phyloP scores from a whole-genome alignment of 176 grass and related monocot species.

The Carex parvula region DNA sequence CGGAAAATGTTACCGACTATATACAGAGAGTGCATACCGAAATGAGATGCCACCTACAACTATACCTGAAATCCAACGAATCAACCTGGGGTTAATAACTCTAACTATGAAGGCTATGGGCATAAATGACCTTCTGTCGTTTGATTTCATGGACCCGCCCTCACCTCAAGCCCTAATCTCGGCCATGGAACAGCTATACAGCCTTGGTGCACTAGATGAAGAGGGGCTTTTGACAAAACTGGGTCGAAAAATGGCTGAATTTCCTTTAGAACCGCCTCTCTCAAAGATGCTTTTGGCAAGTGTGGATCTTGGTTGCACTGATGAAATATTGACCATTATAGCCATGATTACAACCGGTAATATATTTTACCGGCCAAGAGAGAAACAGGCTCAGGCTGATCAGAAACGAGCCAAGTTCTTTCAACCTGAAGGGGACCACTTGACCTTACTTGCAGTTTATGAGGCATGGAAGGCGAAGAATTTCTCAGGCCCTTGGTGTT shows the following conservation, averaged over 20 bases:
- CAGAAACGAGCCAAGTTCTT: slow-evolving; percentile 87
- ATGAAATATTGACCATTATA: slow-evolving; percentile 93
- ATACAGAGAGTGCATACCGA: slow-evolving; percentile 90
- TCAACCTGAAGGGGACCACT: slow-evolving; percentile 90
- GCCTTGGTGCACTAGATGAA: slow-evolving; percentile 85
- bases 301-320: slow-evolving; percentile 84
- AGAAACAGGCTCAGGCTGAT: slow-evolving; percentile 93
- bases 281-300: slow-evolving; percentile 94
- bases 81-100: slow-evolving; percentile 69
- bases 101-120: slow-evolving; percentile 97
- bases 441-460: slow-evolving; percentile 89
- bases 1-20: slow-evolving; percentile 87
- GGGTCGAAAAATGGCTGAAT: slow-evolving; percentile 96
- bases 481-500: slow-evolving; percentile 95
- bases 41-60: slow-evolving; percentile 93
- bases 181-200: slow-evolving; percentile 90
- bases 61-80: slow-evolving; percentile 93
- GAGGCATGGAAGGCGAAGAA: slow-evolving; percentile 98
- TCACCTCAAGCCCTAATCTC: slow-evolving; percentile 90
- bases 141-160: slow-evolving; percentile 96
- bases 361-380: slow-evolving; percentile 93
- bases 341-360: slow-evolving; percentile 95
- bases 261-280: slow-evolving; percentile 80
- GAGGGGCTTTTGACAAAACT: slow-evolving; percentile 87
- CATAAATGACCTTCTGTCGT: slow-evolving; percentile 90